A percentile compares a stretch with the other conserved stretches of the same genome.
phyloP scores from a whole-genome alignment of 352 stramenopile genomes.

The Elongisporangium anandrum region DNA sequence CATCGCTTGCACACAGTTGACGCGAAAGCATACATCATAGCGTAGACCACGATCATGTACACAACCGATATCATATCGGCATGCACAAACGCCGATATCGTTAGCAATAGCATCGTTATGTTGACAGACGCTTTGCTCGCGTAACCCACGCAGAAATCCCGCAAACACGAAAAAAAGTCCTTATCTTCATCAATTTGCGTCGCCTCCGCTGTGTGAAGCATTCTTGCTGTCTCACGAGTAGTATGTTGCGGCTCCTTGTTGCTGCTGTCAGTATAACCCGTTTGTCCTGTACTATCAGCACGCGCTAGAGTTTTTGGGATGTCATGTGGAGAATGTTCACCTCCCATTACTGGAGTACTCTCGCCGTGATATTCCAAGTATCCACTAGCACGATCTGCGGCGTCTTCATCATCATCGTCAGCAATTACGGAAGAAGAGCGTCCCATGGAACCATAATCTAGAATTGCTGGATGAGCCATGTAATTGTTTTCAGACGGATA shows the following conservation, averaged over 20 bases:
- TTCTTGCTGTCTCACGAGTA: not conserved
- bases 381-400: slow-evolving; percentile 32
- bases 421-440: slow-evolving; percentile 54
- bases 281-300: not conserved
- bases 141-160: slow-evolving; percentile 65
- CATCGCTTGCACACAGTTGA: slow-evolving; percentile 47
- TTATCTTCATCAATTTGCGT: slow-evolving; percentile 19
- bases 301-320: not conserved
- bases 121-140: slow-evolving; percentile 75
- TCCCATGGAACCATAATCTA: slow-evolving; percentile 25
- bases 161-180: slow-evolving; percentile 63
- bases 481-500: slow-evolving; percentile 44
- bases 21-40: slow-evolving; percentile 72
- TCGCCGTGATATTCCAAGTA: slow-evolving; percentile 1
- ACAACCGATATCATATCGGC: slow-evolving; percentile 69
- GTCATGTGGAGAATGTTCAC: slow-evolving; percentile 7
- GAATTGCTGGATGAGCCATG: slow-evolving; percentile 6
- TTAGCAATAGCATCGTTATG: slow-evolving; percentile 69
- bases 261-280: not conserved
- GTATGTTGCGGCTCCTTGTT: slow-evolving; percentile 1
- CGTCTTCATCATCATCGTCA: slow-evolving; percentile 45
- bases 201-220: not conserved
- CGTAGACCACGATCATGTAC: slow-evolving; percentile 79
- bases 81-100: slow-evolving; percentile 76
- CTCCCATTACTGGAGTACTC: not conserved